Evolutionary conservation across 257 asterid genomes (phyloP).

Genomic region (Plectranthus barbatus): DNA sequence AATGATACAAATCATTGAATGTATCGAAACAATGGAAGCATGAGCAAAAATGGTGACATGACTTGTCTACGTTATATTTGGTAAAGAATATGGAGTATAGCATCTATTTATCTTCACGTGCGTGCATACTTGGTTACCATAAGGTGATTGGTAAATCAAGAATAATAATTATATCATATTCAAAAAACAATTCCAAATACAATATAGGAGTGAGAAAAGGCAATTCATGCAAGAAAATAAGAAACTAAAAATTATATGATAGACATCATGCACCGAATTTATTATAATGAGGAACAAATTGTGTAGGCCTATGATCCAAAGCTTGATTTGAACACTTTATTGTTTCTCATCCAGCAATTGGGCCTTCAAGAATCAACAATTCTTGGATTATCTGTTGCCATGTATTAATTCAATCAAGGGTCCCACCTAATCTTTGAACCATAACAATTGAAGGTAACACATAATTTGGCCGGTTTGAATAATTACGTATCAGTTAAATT

Average conservation of each 20-base stretch:
- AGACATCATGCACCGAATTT: no score
- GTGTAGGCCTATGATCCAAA: constrained; percentile 4
- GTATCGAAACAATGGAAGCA: neutral
- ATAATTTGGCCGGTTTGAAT: no score
- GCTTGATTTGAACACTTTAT: neutral
- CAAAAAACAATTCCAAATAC: neutral
- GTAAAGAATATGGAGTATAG: neutral
- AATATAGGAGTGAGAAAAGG: no score
- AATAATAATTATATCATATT: no score
- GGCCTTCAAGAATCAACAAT: constrained; percentile 15
- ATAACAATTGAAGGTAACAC: constrained; percentile 2
- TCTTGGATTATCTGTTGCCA: constrained; percentile 17
- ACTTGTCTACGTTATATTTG: neutral
- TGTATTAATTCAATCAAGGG: constrained; percentile 14
- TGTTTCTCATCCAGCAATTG: constrained; percentile 8
- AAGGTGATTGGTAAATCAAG: no score
- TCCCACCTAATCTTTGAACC: constrained; percentile 11
- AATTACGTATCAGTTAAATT: no score
- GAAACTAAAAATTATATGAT: no score
- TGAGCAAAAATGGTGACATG: no score
- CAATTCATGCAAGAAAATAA: no score
- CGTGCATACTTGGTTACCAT: neutral
- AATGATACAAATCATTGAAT: neutral
- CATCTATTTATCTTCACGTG: neutral
- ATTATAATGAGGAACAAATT: neutral